Evolutionary conservation across 805 yeast species (phyloP).

Genomic region (Candida ficus): DNA sequence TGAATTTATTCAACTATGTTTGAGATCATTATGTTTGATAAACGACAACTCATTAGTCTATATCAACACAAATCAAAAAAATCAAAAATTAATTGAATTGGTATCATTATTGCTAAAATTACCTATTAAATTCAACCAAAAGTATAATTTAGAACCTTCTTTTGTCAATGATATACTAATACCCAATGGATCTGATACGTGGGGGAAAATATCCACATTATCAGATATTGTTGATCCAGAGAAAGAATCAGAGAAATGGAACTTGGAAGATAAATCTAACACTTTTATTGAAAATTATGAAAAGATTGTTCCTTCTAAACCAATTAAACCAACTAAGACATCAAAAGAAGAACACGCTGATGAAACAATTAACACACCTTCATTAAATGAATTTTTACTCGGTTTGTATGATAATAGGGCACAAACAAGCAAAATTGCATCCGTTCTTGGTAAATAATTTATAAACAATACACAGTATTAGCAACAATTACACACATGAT

Average conservation of each 20-base stretch:
- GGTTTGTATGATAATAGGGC: conserved; percentile 3
- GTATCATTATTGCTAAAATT: conserved; percentile 8
- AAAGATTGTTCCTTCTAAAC: conserved; percentile 12
- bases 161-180: conserved; percentile 28
- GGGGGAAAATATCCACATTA: conserved; percentile 41
- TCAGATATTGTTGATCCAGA: conserved; percentile 30
- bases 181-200: conserved; percentile 48
- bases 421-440: conserved; percentile 1
- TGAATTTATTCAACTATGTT: conserved; percentile 31
- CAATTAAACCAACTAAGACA: too few relatives aligned
- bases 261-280: conserved; percentile 23
- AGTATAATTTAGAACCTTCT: conserved; percentile 2
- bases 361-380: background rate
- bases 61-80: conserved; percentile 2
- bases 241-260: conserved; percentile 18
- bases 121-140: conserved; percentile 4
- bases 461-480: too few relatives aligned
- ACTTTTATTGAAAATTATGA: conserved; percentile 15
- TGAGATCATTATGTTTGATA: conserved; percentile 17
- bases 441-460: conserved; percentile 2
- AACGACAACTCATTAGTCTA: conserved; percentile 12
- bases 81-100: conserved; percentile 1
- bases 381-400: conserved; percentile 4
- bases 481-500: too few relatives aligned
- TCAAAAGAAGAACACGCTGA: background rate